phyloP scores from a whole-genome alignment of 31 red algal species.

The Pterothamnion heteromorphum region DNA sequence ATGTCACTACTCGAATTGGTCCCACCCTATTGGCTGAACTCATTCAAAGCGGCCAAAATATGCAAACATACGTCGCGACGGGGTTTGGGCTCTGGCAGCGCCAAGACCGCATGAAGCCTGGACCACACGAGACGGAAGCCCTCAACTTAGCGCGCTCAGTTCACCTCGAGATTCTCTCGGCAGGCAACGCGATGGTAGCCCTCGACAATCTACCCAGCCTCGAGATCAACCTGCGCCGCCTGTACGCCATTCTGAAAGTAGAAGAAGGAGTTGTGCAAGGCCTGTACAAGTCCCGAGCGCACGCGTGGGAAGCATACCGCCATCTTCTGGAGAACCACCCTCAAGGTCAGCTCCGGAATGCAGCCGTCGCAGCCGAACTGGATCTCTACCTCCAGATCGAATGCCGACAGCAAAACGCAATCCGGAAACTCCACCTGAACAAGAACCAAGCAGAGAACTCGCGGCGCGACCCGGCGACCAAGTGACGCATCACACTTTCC shows the following conservation, averaged over 20 bases:
- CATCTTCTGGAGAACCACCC: neutral
- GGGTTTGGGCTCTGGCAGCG: neutral
- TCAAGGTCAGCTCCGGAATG: neutral
- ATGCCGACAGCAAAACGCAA: no score
- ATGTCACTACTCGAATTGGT: neutral
- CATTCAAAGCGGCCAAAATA: neutral
- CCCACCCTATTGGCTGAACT: neutral
- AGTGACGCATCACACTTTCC: no score
- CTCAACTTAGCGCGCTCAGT: neutral
- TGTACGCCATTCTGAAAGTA: neutral
- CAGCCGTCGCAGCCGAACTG: no score
- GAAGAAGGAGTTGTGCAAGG: neutral
- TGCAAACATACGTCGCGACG: neutral
- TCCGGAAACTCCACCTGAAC: no score
- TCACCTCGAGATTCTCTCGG: neutral
- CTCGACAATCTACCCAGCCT: neutral
- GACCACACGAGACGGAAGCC: neutral
- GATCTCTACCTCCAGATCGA: no score
- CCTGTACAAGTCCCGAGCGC: neutral
- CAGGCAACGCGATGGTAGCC: neutral
- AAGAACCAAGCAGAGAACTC: no score
- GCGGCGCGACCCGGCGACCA: no score
- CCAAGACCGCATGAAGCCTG: neutral
- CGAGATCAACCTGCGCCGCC: neutral
- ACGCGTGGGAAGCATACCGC: neutral